phyloP scores from a whole-genome alignment of 1,284 basidiomycete species.

The Ustilago nuda region DNA sequence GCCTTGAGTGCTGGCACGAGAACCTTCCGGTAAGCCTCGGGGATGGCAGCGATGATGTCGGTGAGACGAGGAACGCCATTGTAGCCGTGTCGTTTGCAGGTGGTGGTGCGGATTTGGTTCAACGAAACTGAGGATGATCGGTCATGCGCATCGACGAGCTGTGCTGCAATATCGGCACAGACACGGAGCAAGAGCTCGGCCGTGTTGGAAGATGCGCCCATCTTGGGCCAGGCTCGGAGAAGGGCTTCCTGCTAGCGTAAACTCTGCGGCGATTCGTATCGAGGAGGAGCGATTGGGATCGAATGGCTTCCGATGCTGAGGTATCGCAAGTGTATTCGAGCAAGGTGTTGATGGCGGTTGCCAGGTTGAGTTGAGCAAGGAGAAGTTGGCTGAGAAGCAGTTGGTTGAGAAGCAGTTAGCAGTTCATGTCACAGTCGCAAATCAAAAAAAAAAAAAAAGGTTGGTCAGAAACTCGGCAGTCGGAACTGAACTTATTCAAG shows the following conservation, averaged over 20 bases:
- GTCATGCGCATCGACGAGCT: conserved; percentile 90
- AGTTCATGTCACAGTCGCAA: background rate
- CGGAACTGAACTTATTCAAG: conserved; percentile 1
- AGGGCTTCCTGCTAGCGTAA: background rate
- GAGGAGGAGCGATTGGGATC: too few relatives aligned
- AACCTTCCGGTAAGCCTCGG: conserved; percentile 93
- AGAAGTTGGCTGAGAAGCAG: background rate
- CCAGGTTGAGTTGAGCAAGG: too few relatives aligned
- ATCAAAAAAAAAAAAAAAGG: conserved; percentile 20
- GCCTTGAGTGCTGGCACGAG: conserved; percentile 91
- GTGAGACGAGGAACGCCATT: conserved; percentile 90
- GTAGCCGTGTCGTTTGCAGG: conserved; percentile 89
- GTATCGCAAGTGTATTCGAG: background rate
- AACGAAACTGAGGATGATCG: conserved; percentile 76
- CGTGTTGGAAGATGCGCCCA: conserved; percentile 72
- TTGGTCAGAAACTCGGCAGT: conserved; percentile 18
- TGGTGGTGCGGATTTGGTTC: conserved; percentile 85
- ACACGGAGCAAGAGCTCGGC: conserved; percentile 90
- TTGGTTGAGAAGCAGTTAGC: background rate
- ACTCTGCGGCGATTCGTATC: background rate
- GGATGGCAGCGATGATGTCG: conserved; percentile 98
- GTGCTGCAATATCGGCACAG: conserved; percentile 92
- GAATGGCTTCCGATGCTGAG: background rate
- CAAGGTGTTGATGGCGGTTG: background rate
- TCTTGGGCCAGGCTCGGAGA: conserved; percentile 14